Evolutionary conservation across 2,329 filamentous ascomycete genomes (phyloP).

Genomic region (Emergomyces orientalis): DNA sequence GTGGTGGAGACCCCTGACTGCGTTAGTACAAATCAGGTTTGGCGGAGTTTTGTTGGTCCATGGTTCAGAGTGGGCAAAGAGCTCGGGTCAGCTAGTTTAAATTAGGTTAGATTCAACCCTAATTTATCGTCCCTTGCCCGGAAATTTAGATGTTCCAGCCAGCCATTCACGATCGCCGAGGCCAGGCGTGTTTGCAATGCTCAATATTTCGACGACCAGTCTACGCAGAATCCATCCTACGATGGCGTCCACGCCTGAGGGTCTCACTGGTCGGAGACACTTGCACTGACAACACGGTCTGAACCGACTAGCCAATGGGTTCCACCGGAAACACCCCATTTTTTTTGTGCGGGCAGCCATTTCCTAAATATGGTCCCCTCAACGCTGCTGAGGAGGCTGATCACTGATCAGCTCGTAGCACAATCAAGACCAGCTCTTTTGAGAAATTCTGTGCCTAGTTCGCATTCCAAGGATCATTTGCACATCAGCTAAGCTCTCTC

Average conservation of each 20-base stretch:
- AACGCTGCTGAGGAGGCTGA: background rate
- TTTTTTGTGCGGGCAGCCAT: background rate
- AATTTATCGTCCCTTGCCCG: background rate
- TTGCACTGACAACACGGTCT: background rate
- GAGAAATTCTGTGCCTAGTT: background rate
- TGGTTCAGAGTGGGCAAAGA: background rate
- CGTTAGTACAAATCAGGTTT: background rate
- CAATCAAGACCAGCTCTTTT: background rate
- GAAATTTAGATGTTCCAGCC: conserved; percentile 5
- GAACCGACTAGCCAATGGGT: background rate
- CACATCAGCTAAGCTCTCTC: background rate
- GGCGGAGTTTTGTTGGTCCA: too few species aligned
- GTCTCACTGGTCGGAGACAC: background rate
- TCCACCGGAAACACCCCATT: background rate
- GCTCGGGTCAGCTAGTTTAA: background rate
- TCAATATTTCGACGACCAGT: conserved; percentile 3
- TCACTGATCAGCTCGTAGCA: conserved; percentile 1
- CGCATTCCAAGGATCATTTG: background rate
- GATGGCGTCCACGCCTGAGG: background rate
- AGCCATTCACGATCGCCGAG: background rate
- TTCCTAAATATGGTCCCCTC: background rate
- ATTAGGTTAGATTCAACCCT: background rate
- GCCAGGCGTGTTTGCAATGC: background rate
- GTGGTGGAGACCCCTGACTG: background rate
- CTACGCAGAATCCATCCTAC: background rate